phyloP scores from a whole-genome alignment of 331 rosid species.

The Prunus yedoensis region DNA sequence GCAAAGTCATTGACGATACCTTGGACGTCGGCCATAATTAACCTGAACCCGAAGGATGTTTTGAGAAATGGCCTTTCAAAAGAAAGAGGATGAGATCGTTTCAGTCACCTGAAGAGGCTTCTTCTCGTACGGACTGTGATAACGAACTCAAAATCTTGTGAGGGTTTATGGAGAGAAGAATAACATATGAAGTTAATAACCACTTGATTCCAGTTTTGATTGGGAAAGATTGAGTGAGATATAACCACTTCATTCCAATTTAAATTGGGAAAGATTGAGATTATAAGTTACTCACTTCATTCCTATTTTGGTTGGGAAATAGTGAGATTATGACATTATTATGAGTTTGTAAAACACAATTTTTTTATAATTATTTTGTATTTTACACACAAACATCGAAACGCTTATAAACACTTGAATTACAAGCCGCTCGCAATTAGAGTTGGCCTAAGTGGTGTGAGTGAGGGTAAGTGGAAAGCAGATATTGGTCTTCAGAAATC shows the following conservation, averaged over 20 bases:
- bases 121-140: neutral
- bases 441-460: too few species aligned
- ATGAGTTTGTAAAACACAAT: too few species aligned
- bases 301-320: neutral
- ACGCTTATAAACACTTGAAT: too few species aligned
- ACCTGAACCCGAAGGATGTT: neutral
- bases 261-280: too few species aligned
- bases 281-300: too few species aligned
- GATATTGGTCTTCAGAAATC: too few species aligned
- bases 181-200: neutral
- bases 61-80: neutral
- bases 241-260: too few species aligned
- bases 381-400: too few species aligned
- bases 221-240: too few species aligned
- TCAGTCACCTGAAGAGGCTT: neutral
- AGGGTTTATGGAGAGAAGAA: neutral
- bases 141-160: neutral
- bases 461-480: too few species aligned
- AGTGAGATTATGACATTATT: neutral
- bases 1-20: constrained; percentile 2
- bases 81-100: neutral
- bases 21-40: constrained; percentile 12
- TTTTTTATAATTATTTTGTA: too few species aligned
- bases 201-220: neutral
- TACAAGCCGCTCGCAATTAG: too few species aligned